A percentile compares a stretch with the other conserved stretches of the same genome.
These are phyloP conservation scores for Panicum virgatum DNA, from an alignment of 202 grass and related monocot species.

Conservation along the genomic window DNA sequence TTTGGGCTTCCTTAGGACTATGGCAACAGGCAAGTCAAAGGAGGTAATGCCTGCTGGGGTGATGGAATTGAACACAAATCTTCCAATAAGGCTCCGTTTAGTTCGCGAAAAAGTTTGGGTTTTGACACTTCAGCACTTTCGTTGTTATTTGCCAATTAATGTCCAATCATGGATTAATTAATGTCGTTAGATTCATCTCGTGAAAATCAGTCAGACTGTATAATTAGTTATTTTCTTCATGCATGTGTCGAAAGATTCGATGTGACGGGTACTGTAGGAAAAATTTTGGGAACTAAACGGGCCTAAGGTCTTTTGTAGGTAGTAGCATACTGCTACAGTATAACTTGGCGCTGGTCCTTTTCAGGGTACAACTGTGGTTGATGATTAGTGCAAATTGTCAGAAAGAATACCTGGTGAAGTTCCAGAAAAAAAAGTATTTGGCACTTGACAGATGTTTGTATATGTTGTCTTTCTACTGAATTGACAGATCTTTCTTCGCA, in stretches of 20 bases:
- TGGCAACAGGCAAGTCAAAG: neutral
- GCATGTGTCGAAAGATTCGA: too few species aligned
- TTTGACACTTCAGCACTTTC: too few species aligned
- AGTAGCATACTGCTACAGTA: neutral
- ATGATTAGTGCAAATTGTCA: neutral
- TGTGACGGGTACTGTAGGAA: too few species aligned
- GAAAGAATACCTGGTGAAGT: neutral
- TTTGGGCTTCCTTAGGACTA: neutral
- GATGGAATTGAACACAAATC: neutral
- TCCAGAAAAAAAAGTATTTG: slow-evolving; percentile 1
- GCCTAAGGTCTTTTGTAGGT: neutral
- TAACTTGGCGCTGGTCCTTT: neutral
- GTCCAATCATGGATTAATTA: too few species aligned
- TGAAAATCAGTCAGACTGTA: too few species aligned
- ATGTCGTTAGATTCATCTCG: too few species aligned
- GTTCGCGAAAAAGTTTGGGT: too few species aligned
- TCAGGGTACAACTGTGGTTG: neutral
- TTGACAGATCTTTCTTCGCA: slow-evolving; percentile 1
- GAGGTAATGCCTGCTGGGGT: neutral
- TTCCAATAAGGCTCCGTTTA: too few species aligned
- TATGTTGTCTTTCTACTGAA: neutral
- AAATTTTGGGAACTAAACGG: too few species aligned
- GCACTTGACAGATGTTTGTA: neutral
- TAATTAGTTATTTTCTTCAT: too few species aligned
- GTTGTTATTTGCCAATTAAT: too few species aligned